Base-by-base conservation (phyloP, 495 filamentous ascomycete species). In the Penicillium parvum region DNA sequence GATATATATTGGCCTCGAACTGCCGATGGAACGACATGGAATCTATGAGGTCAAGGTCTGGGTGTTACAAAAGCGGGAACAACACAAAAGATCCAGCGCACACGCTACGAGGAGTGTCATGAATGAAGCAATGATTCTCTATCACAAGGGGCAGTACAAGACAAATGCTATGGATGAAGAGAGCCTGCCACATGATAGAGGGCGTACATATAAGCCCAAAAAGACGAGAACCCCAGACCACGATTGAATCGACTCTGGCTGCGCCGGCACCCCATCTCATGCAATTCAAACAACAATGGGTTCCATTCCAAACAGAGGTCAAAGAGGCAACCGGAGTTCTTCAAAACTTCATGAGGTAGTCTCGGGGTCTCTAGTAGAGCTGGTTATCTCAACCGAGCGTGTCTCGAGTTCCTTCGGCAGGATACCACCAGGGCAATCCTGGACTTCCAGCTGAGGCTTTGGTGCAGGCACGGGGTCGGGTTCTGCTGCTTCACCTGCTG, bases 341-440 rank as follows among this genome's bases (percentile, higher is more conserved):
- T 9, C 1, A 23, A 26, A 38, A 18, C 15, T 21, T 59, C 45
- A 65, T 21, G 56, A 65, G 17, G 63, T 62, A 6, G 63, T 37
- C 49, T 63, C 60, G 1, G 58, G 20, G 37, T 65, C 50, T 11
- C 50, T 34, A 5, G 47, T 37, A 21, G 60, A 21, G 30, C 33
- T 41, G 7, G 54, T 57, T 17, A 71, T 64, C 40, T 71, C 67
- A 15, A 68, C 60, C 7, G 67, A 71, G 5, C 58, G 61, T 11
- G 62, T 60, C 47, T 71, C 64, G 5, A 69, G 44, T 45, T 71
- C 67, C 39, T 71, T 68, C 1, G 65, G 60, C 19, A 52, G 46
- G 3, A 58, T 32, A 16, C 43, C 50, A 9, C 47, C 38, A 15
- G 23, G 29, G 30, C 33, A 33, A 27, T 51, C 50, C 10, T 49